These are phyloP conservation scores for Chenopodium suecicum DNA, from an alignment of 148 eudicot species.

Conservation along the genomic window DNA sequence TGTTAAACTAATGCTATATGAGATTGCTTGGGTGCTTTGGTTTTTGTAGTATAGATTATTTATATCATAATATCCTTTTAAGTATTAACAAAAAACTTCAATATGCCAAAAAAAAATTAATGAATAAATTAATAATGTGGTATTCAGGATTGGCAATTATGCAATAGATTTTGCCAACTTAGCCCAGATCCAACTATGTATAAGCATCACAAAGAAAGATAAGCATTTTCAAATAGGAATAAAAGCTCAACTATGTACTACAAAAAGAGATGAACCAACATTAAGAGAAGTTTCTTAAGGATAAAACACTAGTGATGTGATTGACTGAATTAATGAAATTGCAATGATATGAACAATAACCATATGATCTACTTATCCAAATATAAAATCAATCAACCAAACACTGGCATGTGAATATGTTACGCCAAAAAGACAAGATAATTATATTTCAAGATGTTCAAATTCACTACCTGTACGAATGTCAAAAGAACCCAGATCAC, in stretches of 20 bases:
- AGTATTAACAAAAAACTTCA: no score
- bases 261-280: not conserved
- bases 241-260: not conserved
- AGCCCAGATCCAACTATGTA: not conserved
- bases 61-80: no score
- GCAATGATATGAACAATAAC: not conserved
- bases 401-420: not conserved
- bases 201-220: not conserved
- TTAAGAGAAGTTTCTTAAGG: not conserved
- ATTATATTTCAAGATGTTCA: not conserved
- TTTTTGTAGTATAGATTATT: no score
- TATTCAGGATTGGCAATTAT: no score
- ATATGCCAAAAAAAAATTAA: no score
- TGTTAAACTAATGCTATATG: no score
- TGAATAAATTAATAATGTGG: no score
- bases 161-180: not conserved
- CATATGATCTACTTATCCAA: not conserved
- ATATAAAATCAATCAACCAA: not conserved
- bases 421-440: not conserved
- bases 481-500: conserved; percentile 92
- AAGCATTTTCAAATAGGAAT: not conserved
- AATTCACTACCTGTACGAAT: conserved; percentile 74
- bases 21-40: not conserved
- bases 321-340: no score
- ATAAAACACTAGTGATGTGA: not conserved